Base-by-base conservation (phyloP, 345 rosid species). In the Kernera saxatilis region DNA sequence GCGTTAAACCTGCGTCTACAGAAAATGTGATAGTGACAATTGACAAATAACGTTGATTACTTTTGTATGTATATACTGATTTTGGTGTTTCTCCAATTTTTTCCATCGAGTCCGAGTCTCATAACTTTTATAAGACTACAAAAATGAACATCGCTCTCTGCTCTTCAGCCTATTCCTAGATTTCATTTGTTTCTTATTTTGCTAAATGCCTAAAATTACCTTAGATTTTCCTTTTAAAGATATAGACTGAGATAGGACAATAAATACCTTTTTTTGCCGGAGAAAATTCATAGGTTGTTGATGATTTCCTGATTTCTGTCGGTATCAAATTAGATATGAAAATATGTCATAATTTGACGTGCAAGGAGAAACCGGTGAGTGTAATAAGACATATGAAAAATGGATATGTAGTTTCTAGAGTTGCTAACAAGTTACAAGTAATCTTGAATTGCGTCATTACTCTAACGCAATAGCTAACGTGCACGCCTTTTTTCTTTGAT, bases 381-480 rank as follows among this genome's bases (percentile, higher is more conserved):
- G 3, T 52, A 26, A 26, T 25, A 17, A 63, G 37, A 23, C 45
- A n/a, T 50, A n/a, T 71, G 40, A 30, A 40, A 43, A 60, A 29
- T 62, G 53, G 17, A 49, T 37, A 37, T 29, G 63, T 32, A 64
- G 56, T 22, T 53, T 43, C 49, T 53, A 44, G 57, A 55, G 55
- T 56, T 73, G 66, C 26, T 73, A n/a, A n/a, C n/a, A n/a, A n/a
- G n/a, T 32, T 48, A 46, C 44, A 66, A 65, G 60, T n/a, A 26
- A 73, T 48, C 26, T 73, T 46, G 43, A 65, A 19, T 18, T 56
- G 17, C 19, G 15, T 65, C 36, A 66, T 30, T 45, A 46, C 61
- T 57, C 67, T 46, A 73, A 73, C 77, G 72, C 67, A 66, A 57
- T 15, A 36, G 60, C 14, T 73, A 65, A 73, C 77, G 72, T 73